Conservation (phyloP, 2,329 filamentous ascomycete genomes). For the Claviceps sp. region DNA sequence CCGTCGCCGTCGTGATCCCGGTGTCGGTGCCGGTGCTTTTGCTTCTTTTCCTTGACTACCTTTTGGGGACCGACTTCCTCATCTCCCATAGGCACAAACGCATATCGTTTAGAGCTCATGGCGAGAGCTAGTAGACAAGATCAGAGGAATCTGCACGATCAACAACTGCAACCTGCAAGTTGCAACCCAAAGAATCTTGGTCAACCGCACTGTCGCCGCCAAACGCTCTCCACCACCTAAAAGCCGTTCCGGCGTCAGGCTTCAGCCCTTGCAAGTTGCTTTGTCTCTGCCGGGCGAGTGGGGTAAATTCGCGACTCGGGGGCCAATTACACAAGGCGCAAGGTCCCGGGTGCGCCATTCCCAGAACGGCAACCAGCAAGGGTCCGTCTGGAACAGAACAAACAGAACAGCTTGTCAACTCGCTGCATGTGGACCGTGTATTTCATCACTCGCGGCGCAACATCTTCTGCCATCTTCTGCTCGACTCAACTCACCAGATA, state of each 20-base stretch:
- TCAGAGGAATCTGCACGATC: background rate
- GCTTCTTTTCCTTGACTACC: constrained; percentile 36
- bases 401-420: constrained; percentile 1
- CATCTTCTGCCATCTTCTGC: background rate
- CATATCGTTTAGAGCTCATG: constrained; percentile 49
- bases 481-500: background rate
- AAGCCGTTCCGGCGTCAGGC: too few relatives aligned
- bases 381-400: background rate
- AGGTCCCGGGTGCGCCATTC: too few relatives aligned
- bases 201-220: too few relatives aligned
- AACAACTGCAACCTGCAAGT: too few relatives aligned
- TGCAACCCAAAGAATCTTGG: too few relatives aligned
- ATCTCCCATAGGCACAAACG: constrained; percentile 54
- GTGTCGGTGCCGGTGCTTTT: constrained; percentile 23
- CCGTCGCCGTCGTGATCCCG: constrained; percentile 23
- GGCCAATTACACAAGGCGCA: too few relatives aligned
- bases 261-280: too few relatives aligned
- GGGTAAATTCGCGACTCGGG: too few relatives aligned
- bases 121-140: background rate
- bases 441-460: background rate
- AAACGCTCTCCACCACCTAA: too few relatives aligned
- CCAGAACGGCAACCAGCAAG: background rate
- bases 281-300: too few relatives aligned
- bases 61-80: constrained; percentile 44
- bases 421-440: background rate